Evolutionary conservation across 768 basidiomycete genomes (phyloP).

Genomic region (Leccinum obscurum): DNA sequence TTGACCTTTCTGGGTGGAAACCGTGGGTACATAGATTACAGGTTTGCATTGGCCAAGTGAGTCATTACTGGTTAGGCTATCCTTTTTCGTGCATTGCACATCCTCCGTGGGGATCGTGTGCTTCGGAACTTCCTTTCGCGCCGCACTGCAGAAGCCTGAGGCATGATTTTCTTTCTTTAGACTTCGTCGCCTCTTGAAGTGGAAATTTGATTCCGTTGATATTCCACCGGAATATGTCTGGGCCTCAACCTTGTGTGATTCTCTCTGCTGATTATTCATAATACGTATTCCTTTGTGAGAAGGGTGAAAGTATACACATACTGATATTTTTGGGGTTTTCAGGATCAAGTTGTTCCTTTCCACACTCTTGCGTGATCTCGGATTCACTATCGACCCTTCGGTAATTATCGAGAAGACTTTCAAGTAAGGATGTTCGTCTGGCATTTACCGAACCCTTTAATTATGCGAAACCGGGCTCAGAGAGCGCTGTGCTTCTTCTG

Average conservation of each 20-base stretch:
- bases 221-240: neutral
- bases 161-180: constrained; percentile 25
- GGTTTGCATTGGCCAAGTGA: constrained; percentile 61
- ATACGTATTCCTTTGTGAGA: constrained; percentile 1
- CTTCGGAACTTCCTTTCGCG: constrained; percentile 11
- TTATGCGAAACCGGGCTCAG: constrained; percentile 20
- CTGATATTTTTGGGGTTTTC: constrained; percentile 27
- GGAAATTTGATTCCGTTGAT: constrained; percentile 10
- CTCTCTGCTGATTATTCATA: constrained; percentile 2
- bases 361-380: constrained; percentile 56
- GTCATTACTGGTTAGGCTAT: constrained; percentile 25
- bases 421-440: constrained; percentile 45
- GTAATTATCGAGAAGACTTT: constrained; percentile 62
- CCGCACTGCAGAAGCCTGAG: constrained; percentile 8
- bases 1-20: constrained; percentile 61
- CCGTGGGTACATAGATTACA: constrained; percentile 61
- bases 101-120: constrained; percentile 11
- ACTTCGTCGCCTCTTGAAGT: constrained; percentile 12
- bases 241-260: constrained; percentile 5
- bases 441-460: constrained; percentile 21
- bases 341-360: constrained; percentile 67
- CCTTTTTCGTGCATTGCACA: constrained; percentile 10
- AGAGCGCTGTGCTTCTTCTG: constrained; percentile 12
- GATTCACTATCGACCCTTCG: constrained; percentile 50
- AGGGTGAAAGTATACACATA: neutral